Percentiles rank a stretch among this genome's conserved stretches.
These are phyloP conservation scores for Exidia glandulosa DNA, from an alignment of 768 basidiomycete genomes.

Conservation along the genomic window DNA sequence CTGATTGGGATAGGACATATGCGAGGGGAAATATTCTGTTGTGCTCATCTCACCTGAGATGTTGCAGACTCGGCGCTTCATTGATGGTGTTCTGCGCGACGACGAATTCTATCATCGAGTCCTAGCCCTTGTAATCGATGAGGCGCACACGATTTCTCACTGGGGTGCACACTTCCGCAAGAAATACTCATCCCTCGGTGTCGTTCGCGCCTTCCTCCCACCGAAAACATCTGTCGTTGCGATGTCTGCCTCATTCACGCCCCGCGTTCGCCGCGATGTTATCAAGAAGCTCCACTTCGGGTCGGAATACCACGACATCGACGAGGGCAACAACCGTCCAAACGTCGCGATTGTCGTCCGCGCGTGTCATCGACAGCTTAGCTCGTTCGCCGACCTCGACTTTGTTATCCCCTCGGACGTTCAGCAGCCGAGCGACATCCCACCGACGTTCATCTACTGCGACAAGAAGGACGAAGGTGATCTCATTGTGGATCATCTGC, in stretches of 20 bases:
- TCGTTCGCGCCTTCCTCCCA: not conserved
- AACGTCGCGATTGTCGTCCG: conserved; percentile 26
- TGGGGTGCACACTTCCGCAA: not conserved
- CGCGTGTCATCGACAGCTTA: conserved; percentile 14
- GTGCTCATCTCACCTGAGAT: conserved; percentile 26
- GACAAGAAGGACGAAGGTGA: conserved; percentile 17
- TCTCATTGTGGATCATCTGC: conserved; percentile 18
- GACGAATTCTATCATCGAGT: conserved; percentile 7
- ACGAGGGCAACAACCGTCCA: not conserved
- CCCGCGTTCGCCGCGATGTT: not conserved
- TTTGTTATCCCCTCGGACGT: conserved; percentile 18
- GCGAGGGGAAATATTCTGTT: conserved; percentile 17
- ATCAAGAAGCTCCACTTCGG: not conserved
- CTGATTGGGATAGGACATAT: conserved; percentile 11
- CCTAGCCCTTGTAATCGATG: not conserved
- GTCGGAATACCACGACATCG: not conserved
- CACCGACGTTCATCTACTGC: conserved; percentile 19
- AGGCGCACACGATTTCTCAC: not conserved
- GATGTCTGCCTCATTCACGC: not conserved
- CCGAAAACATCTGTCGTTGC: not conserved
- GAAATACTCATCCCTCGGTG: not conserved
- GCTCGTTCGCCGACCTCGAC: conserved; percentile 22
- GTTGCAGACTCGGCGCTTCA: conserved; percentile 17
- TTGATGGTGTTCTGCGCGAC: conserved; percentile 16
- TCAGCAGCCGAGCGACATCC: conserved; percentile 10